Percentiles rank a stretch among this genome's conserved stretches.
phyloP scores from a whole-genome alignment of 768 basidiomycete species.

The Peribolospora kevripleyi region DNA sequence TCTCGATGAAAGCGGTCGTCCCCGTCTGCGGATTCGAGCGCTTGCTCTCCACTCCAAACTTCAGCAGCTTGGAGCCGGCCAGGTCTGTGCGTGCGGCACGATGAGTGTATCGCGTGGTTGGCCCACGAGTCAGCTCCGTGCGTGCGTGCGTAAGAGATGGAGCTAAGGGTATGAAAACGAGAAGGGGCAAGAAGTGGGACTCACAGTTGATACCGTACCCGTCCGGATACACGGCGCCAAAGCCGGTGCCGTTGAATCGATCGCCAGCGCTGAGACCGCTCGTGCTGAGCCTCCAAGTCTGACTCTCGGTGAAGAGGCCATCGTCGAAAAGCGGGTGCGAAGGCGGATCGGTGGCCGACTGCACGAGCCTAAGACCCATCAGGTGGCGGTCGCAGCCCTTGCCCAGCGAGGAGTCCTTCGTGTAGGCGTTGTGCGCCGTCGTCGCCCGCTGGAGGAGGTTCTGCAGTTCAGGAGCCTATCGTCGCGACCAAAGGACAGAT shows the following conservation, averaged over 20 bases:
- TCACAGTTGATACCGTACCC: slow-evolving; percentile 87
- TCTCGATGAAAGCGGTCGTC: slow-evolving; percentile 39
- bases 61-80: slow-evolving; percentile 48
- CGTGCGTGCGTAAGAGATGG: too few species aligned
- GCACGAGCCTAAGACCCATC: slow-evolving; percentile 50
- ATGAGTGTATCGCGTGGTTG: background rate
- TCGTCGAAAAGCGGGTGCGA: slow-evolving; percentile 47
- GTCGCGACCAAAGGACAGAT: background rate
- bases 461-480: slow-evolving; percentile 22
- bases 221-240: slow-evolving; percentile 55
- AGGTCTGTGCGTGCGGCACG: slow-evolving; percentile 32
- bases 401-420: slow-evolving; percentile 53
- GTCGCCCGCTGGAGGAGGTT: slow-evolving; percentile 41
- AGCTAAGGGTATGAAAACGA: background rate
- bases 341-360: slow-evolving; percentile 29
- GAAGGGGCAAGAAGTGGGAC: slow-evolving; percentile 16
- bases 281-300: slow-evolving; percentile 70
- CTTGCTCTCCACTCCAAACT: slow-evolving; percentile 88
- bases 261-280: slow-evolving; percentile 69
- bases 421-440: slow-evolving; percentile 42
- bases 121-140: too few species aligned
- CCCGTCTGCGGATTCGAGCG: slow-evolving; percentile 42
- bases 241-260: slow-evolving; percentile 73
- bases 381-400: slow-evolving; percentile 74
- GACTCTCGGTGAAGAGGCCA: slow-evolving; percentile 42